A percentile compares a stretch with the other conserved stretches of the same genome.
These are phyloP conservation scores for Trichopus zeylanicus DNA, from an alignment of 116 monocot genomes.

Conservation along the genomic window DNA sequence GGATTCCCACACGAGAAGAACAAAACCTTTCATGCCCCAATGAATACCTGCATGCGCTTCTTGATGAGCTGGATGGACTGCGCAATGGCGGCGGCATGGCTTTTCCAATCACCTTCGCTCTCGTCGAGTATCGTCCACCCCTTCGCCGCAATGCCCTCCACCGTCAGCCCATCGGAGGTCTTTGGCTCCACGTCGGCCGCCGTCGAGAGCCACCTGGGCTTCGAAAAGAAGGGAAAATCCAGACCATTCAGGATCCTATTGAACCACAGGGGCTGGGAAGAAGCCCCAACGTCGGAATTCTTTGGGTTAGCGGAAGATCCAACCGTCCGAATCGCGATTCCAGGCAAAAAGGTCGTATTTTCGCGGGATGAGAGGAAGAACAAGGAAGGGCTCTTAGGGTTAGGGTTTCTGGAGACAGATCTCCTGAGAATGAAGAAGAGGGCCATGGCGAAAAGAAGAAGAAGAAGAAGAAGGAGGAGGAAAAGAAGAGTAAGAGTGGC, in stretches of 20 bases:
- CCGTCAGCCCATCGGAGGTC: conserved; percentile 84
- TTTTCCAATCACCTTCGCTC: conserved; percentile 71
- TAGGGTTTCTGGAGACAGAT: background rate
- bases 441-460: too few species aligned
- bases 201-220: conserved; percentile 12
- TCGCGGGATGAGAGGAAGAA: background rate
- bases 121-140: conserved; percentile 80
- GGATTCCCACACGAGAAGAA: background rate
- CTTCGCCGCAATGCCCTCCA: conserved; percentile 54
- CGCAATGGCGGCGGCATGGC: conserved; percentile 82
- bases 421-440: background rate
- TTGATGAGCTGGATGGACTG: conserved; percentile 85
- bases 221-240: background rate
- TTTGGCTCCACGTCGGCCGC: conserved; percentile 17
- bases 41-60: conserved; percentile 71
- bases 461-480: too few species aligned
- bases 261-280: background rate
- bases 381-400: background rate
- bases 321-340: background rate
- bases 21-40: background rate
- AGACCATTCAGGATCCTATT: background rate
- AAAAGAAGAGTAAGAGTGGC: too few species aligned
- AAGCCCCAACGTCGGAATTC: background rate
- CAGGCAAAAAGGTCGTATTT: background rate
- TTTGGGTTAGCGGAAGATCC: background rate